Evolutionary conservation across 1,284 basidiomycete species (phyloP).

Genomic region (Cryptococcus hybrid): DNA sequence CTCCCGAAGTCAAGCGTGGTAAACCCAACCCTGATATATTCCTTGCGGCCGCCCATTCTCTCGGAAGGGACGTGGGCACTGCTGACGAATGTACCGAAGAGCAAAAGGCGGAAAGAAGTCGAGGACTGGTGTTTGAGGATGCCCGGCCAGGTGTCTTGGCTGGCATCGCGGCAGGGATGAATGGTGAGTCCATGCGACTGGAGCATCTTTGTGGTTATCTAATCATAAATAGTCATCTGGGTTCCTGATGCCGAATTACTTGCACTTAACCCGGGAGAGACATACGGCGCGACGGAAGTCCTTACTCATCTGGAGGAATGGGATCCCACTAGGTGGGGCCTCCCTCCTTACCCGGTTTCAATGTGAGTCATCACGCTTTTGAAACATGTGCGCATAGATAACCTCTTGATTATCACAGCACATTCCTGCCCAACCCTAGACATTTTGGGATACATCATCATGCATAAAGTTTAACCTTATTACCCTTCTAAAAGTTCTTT

Average conservation of each 20-base stretch:
- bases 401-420: not conserved
- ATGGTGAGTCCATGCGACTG: slow-evolving; percentile 29
- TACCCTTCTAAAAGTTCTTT: not conserved
- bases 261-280: slow-evolving; percentile 38
- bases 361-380: slow-evolving; percentile 6
- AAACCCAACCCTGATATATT: slow-evolving; percentile 48
- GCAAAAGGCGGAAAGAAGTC: slow-evolving; percentile 35
- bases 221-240: slow-evolving; percentile 42
- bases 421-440: too few species aligned
- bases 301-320: slow-evolving; percentile 41
- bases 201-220: not conserved
- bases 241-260: slow-evolving; percentile 46
- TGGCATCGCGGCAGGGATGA: slow-evolving; percentile 50
- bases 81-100: slow-evolving; percentile 31
- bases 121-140: slow-evolving; percentile 51
- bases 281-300: slow-evolving; percentile 41
- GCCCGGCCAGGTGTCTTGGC: slow-evolving; percentile 45
- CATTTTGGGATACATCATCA: not conserved
- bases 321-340: slow-evolving; percentile 42
- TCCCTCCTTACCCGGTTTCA: slow-evolving; percentile 21
- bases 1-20: not conserved
- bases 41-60: slow-evolving; percentile 40
- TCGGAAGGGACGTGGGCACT: slow-evolving; percentile 25
- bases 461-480: not conserved
- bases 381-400: too few species aligned